Base-by-base conservation (phyloP, 192 early-diverging fungal genomes). In the Backusella tuberculispora region DNA sequence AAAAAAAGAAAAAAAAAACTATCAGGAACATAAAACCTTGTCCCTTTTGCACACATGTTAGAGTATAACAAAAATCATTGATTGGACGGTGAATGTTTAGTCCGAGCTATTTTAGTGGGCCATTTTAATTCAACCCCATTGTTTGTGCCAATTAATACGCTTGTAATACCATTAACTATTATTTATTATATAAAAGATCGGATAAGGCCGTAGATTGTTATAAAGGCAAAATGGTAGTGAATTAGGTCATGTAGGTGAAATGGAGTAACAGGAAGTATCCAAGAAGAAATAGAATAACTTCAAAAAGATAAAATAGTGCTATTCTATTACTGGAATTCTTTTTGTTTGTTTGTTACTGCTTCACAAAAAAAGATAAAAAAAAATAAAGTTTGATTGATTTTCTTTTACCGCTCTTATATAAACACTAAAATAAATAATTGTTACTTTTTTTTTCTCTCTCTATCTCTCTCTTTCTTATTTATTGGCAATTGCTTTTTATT, bases 311-410 rank as follows among this genome's bases (percentile, higher is more conserved):
- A 60, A 60, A 21, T 12, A 13, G 53, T 26, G 7, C 19, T n/a
- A 26, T 60, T 60, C 12, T 46, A 5, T 60, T 26, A 60, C 21
- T 53, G n/a, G 19, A 53, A 6, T n/a, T 60, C 13, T 60, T 60
- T 60, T 8, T 60, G 21, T 60, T 60, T 60, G 53, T 60, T 26
- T 60, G 53, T 46, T 46, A 46, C 45, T 46, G 45, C 45, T 14
- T 46, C 45, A 46, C 45, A 10, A 46, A 46, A 46, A 53, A 21
- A 60, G n/a, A n/a, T n/a, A n/a, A 60, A 60, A 60, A 34, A 60
- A 60, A 26, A 60, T 60, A 60, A 60, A 56, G 50, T 56, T 56
- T 56, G 50, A 56, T 56, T 56, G 50, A 21, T 56, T 21, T 56
- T 56, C 50, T 53, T 53, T 53, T 21, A 15, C 50, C 50, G 50